A percentile compares a stretch with the other conserved stretches of the same genome.
Conservation (phyloP, 768 basidiomycete genomes). For the Scleroderma citrinum region DNA sequence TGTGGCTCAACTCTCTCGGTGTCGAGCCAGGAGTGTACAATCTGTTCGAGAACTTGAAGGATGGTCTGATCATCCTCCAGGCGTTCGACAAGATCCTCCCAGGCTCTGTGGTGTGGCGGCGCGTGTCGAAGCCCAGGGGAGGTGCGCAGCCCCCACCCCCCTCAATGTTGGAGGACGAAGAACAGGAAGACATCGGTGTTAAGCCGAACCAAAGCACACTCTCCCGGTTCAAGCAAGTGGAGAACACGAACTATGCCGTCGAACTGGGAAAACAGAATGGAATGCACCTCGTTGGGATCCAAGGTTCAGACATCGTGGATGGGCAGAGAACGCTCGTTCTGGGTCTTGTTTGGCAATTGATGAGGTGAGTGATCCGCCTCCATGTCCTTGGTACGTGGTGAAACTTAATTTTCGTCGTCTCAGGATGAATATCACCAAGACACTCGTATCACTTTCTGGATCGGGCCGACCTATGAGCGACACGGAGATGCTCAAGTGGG, state of each 20-base stretch:
- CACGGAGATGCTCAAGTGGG: constrained; percentile 93
- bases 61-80: constrained; percentile 87
- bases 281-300: constrained; percentile 95
- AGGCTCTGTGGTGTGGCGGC: constrained; percentile 88
- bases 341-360: constrained; percentile 96
- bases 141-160: constrained; percentile 36
- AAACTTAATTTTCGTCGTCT: background rate
- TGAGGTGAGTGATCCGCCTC: constrained; percentile 53
- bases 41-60: constrained; percentile 92
- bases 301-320: constrained; percentile 96
- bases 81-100: constrained; percentile 96
- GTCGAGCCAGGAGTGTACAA: constrained; percentile 97
- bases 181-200: constrained; percentile 76
- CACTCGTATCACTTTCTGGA: constrained; percentile 64
- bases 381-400: background rate
- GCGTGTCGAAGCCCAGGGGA: constrained; percentile 88
- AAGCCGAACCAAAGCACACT: constrained; percentile 80
- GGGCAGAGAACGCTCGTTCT: constrained; percentile 89
- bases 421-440: constrained; percentile 87
- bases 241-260: constrained; percentile 95
- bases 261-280: constrained; percentile 90
- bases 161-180: constrained; percentile 40
- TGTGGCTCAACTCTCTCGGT: constrained; percentile 96
- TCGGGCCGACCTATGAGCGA: constrained; percentile 85
- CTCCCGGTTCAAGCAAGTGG: constrained; percentile 94